A percentile compares a stretch with the other conserved stretches of the same genome.
phyloP scores from a whole-genome alignment of 179 eudicot genomes.

The Beta corolliflora region DNA sequence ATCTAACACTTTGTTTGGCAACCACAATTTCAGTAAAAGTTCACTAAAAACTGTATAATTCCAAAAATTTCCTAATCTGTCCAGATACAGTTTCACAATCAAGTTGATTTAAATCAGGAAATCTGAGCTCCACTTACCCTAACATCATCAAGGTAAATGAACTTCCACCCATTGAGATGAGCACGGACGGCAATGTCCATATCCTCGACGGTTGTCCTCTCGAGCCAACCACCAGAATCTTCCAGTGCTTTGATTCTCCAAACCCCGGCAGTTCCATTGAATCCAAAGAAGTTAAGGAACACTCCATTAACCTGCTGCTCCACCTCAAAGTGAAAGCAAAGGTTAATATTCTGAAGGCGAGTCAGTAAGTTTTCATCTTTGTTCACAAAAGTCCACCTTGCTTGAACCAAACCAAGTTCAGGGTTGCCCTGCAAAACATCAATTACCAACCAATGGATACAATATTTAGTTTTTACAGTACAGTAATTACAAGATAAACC shows the following conservation, averaged over 20 bases:
- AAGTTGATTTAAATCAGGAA: slow-evolving; percentile 2
- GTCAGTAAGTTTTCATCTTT: slow-evolving; percentile 71
- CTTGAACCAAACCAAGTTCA: slow-evolving; percentile 87
- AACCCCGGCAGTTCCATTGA: slow-evolving; percentile 79
- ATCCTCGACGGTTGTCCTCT: slow-evolving; percentile 72
- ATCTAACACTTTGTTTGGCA: neutral
- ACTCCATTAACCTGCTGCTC: slow-evolving; percentile 79
- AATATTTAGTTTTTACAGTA: neutral
- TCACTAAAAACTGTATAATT: neutral
- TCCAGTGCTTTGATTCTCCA: slow-evolving; percentile 78
- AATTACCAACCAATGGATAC: neutral
- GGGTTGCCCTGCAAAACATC: slow-evolving; percentile 64
- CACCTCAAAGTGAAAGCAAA: slow-evolving; percentile 76
- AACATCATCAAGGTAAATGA: slow-evolving; percentile 85
- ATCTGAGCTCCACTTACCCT: slow-evolving; percentile 49
- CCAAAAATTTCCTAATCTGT: neutral
- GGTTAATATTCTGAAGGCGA: slow-evolving; percentile 62
- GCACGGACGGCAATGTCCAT: slow-evolving; percentile 92
- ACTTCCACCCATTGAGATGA: slow-evolving; percentile 96
- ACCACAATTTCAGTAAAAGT: neutral
- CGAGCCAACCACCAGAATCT: slow-evolving; percentile 87
- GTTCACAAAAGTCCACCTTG: slow-evolving; percentile 75
- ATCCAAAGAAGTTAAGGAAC: slow-evolving; percentile 68
- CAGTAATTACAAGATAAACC: neutral
- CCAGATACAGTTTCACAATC: neutral